phyloP scores from a whole-genome alignment of 345 rosid species.

The Dipteronia dyeriana region DNA sequence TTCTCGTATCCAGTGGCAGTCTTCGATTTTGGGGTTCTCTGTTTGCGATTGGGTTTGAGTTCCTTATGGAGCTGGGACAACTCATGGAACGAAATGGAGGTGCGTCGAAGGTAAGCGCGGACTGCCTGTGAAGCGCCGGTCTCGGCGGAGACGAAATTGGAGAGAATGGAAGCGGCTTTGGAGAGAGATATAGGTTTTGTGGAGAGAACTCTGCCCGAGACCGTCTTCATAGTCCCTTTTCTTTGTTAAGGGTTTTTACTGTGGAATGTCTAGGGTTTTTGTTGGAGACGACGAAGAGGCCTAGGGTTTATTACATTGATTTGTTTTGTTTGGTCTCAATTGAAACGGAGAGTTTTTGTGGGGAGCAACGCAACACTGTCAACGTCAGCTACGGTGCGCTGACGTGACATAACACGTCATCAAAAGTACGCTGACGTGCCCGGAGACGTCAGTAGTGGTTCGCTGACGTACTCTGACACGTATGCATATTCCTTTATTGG shows the following conservation, averaged over 20 bases:
- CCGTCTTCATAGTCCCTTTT: constrained; percentile 37
- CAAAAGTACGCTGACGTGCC: too few relatives aligned
- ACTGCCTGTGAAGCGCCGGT: constrained; percentile 58
- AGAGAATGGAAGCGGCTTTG: constrained; percentile 45
- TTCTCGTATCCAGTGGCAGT: constrained; percentile 4
- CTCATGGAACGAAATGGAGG: constrained; percentile 41
- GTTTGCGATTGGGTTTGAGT: constrained; percentile 20
- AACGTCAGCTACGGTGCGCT: too few relatives aligned
- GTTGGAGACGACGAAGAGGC: background rate
- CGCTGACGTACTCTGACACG: too few relatives aligned
- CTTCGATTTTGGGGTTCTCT: constrained; percentile 11
- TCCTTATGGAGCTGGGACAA: constrained; percentile 37
- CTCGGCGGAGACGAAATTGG: constrained; percentile 40
- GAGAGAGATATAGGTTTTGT: constrained; percentile 33
- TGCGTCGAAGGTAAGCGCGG: constrained; percentile 46
- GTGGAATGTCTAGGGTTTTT: constrained; percentile 11
- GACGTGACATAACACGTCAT: too few relatives aligned
- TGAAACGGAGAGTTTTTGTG: background rate
- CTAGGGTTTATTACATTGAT: background rate
- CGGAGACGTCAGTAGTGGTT: too few relatives aligned
- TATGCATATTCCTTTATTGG: too few relatives aligned
- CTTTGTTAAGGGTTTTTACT: background rate
- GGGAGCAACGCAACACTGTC: too few relatives aligned
- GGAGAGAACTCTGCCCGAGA: constrained; percentile 35
- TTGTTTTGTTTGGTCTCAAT: background rate